Evolutionary conservation across 768 basidiomycete species (phyloP).

Genomic region (Russula emetica): DNA sequence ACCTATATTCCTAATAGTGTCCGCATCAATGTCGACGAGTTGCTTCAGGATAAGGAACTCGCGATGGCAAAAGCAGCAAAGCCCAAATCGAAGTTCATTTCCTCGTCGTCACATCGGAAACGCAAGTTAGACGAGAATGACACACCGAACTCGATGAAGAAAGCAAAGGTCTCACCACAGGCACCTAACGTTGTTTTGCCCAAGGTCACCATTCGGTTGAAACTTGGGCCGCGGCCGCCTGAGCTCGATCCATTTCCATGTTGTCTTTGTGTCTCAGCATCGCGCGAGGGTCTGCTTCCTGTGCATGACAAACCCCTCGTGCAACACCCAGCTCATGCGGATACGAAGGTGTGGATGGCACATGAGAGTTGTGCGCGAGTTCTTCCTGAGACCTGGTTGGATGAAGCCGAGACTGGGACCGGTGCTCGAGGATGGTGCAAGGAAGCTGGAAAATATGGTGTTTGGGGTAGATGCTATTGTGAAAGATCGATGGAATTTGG

Average conservation of each 20-base stretch:
- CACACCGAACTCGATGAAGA: slow-evolving; percentile 46
- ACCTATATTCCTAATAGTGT: slow-evolving; percentile 52
- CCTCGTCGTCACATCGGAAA: slow-evolving; percentile 33
- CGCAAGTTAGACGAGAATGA: slow-evolving; percentile 41
- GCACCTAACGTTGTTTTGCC: slow-evolving; percentile 26
- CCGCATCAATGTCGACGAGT: slow-evolving; percentile 86
- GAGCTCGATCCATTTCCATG: slow-evolving; percentile 59
- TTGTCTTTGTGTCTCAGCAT: slow-evolving; percentile 59
- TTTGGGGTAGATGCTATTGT: slow-evolving; percentile 86
- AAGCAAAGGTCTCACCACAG: slow-evolving; percentile 39
- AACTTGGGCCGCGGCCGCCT: slow-evolving; percentile 58
- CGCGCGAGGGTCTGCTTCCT: slow-evolving; percentile 50
- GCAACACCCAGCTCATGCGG: slow-evolving; percentile 22
- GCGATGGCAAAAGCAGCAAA: slow-evolving; percentile 36
- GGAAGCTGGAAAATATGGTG: slow-evolving; percentile 49
- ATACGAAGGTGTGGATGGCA: slow-evolving; percentile 56
- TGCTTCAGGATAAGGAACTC: slow-evolving; percentile 61
- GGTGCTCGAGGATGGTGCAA: slow-evolving; percentile 34
- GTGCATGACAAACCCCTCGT: slow-evolving; percentile 61
- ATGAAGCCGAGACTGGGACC: slow-evolving; percentile 50
- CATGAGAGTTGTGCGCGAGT: slow-evolving; percentile 77
- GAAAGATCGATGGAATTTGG: slow-evolving; percentile 90
- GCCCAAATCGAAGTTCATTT: slow-evolving; percentile 26
- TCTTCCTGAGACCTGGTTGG: slow-evolving; percentile 91
- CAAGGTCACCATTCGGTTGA: slow-evolving; percentile 58